Conservation (phyloP, 345 rosid species). For the Microcos paniculata region DNA sequence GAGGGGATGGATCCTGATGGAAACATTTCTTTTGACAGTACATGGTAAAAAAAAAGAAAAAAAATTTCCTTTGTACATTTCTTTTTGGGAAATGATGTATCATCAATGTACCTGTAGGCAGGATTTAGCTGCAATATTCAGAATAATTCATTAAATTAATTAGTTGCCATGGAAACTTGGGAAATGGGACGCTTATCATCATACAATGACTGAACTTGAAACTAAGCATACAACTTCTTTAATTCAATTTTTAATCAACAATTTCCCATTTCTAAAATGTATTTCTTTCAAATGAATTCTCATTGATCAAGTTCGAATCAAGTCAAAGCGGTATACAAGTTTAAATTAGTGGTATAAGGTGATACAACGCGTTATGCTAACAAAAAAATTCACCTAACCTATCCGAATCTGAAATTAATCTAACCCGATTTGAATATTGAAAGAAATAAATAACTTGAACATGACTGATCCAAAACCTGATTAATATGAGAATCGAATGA, state of each 20-base stretch:
- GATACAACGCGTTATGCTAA: too few species aligned
- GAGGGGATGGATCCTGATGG: background rate
- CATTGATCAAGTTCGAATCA: conserved; percentile 18
- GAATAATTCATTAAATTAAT: conserved; percentile 9
- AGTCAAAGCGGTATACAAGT: too few species aligned
- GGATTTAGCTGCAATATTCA: conserved; percentile 12
- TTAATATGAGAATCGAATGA: too few species aligned
- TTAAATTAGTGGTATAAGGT: too few species aligned
- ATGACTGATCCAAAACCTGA: too few species aligned
- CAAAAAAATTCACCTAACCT: too few species aligned
- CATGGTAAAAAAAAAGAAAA: conserved; percentile 8
- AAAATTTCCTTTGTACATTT: conserved; percentile 14
- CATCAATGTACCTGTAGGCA: background rate
- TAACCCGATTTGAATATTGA: too few species aligned
- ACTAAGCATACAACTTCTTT: conserved; percentile 8
- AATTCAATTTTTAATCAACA: background rate
- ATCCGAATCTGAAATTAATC: too few species aligned
- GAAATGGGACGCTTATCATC: conserved; percentile 4
- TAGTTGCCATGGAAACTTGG: conserved; percentile 23
- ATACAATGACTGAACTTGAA: conserved; percentile 21
- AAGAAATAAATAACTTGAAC: too few species aligned
- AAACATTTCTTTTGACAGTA: conserved; percentile 9
- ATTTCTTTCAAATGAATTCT: background rate
- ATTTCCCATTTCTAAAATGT: background rate
- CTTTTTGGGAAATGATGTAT: conserved; percentile 24